Evolutionary conservation across 805 yeast genomes (phyloP), one percentile per base, ranked within the genome.

Genomic region (Candida corydali): DNA sequence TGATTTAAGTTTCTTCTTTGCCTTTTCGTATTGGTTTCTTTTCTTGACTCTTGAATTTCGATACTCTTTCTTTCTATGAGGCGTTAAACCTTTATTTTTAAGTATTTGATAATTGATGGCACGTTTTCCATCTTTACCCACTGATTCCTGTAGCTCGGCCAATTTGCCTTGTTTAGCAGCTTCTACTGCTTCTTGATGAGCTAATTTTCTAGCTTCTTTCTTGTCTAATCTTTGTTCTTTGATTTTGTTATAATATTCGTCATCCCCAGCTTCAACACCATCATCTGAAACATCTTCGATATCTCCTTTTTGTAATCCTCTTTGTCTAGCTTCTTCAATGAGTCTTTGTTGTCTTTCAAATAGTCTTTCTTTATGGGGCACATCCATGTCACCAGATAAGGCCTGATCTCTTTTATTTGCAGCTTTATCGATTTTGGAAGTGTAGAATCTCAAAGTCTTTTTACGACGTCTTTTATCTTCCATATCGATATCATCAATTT

Each of bases 1-100:
- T 37, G 95, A 84, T 55, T 81, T 80, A 62, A 93, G 82, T 61
- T 87, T 87, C 86, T 87, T 91, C 69, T 87, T 80, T 19, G 98
- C 98, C 59, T 77, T 74, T 46, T 87, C 98, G 69, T 85, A 93
- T 78, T 86, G 86, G 80, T 81, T 86, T 74, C 98, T 84, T 94
- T 91, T 93, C 75, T 93, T 93, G 52, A 93, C 98, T 67, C 98
- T 82, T 29, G 98, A 78, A 60, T 93, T 93, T 65, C 97, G 78
- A 70, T 85, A 80, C 47, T 86, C 96, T 74, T 93, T 93, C 71
- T 86, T 84, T 59, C 96, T 76, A 61, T 82, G 84, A 14, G 95
- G 91, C 1, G 97, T 89, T 45, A 93, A 78, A 55, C 98, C 98
- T 69, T 86, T 89, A 69, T 93, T 93, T 76, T 91, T 93, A 65